Base-by-base conservation (phyloP, 208 protist genomes). In the Leptomonas seymouri region DNA sequence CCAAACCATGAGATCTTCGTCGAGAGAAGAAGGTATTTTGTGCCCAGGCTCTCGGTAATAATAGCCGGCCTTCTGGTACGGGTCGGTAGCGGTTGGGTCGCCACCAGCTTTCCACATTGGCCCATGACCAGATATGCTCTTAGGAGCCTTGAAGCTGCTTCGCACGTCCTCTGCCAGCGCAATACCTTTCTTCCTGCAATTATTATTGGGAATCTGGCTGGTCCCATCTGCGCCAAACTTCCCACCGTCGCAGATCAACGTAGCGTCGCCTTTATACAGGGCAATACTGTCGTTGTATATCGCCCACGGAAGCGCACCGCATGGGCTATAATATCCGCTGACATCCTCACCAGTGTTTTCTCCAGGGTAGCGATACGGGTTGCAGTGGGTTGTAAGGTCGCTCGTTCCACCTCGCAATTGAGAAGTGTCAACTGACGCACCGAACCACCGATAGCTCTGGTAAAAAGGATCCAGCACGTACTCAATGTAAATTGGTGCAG, bases 1-100 rank as follows among this genome's bases (percentile, higher is more conserved):
- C 98, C 99, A 99, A 31, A 99, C 97, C 51, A 99, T 98, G 48
- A 99, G 97, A 74, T 99, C 97, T 71, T 99, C 91, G 85, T 99
- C 96, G 27, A 72, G 84, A 8, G 68, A 64, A 0, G 71, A 62
- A 7, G 95, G 92, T 34, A 98, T 89, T 20, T 70, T 67, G 71
- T 98, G 95, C 0, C 90, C 89, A 30, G 86, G 69, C 58, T 97
- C 91, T 1, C 60, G 51, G 42, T 79, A 86, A 71, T 97, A 97
- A 68, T 89, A 97, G 27, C 93, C 93, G 3, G 75, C 75, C 36
- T 72, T 77, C 14, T 86, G 80, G 59, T 79, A 96, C 1, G 91
- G 81, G 45, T 96, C 81, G 23, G 72, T 82, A 16, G 87, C 76
- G 11, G 55, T 45, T 0, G 59, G 18, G 51, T 86, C 68, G 31